Percentiles rank a stretch among this genome's conserved stretches.
phyloP scores from a whole-genome alignment of 441 rosid genomes.

The Arabidopsis hybrid region DNA sequence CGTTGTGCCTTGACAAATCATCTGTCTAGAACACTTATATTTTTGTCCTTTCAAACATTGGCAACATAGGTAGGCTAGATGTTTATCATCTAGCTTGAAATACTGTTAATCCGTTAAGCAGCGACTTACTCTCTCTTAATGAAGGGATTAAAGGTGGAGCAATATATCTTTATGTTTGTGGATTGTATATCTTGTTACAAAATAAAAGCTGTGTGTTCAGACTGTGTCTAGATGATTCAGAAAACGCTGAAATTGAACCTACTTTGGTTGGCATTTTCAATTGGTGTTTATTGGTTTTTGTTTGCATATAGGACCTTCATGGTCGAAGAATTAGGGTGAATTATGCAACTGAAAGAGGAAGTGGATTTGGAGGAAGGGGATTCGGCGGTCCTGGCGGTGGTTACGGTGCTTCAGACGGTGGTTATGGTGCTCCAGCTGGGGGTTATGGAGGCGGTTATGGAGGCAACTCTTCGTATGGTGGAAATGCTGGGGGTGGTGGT shows the following conservation, averaged over 20 bases:
- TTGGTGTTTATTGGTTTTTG: not conserved
- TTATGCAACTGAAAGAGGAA: slow-evolving; percentile 73
- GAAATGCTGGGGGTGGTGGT: slow-evolving; percentile 27
- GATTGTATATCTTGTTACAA: not conserved
- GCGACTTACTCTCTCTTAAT: not conserved
- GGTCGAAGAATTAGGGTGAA: slow-evolving; percentile 84
- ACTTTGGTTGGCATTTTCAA: not conserved
- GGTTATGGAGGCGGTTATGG: slow-evolving; percentile 30
- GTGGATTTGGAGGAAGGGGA: slow-evolving; percentile 51
- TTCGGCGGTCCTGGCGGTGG: slow-evolving; percentile 43
- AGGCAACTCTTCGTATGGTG: not conserved
- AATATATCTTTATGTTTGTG: slow-evolving; percentile 11
- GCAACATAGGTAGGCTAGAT: slow-evolving; percentile 11
- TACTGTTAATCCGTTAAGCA: not conserved
- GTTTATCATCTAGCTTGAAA: slow-evolving; percentile 16
- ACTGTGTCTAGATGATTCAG: slow-evolving; percentile 10
- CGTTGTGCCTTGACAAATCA: not conserved
- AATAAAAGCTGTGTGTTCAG: not conserved
- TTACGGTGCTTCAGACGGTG: slow-evolving; percentile 25
- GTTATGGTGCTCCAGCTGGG: slow-evolving; percentile 45
- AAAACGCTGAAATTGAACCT: not conserved
- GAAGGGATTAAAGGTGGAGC: not conserved
- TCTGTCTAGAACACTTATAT: not conserved
- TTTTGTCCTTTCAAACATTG: slow-evolving; percentile 4
- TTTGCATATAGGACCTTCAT: slow-evolving; percentile 65